These are phyloP conservation scores for Neltuma alba DNA, from an alignment of 306 rosid genomes.

Conservation along the genomic window DNA sequence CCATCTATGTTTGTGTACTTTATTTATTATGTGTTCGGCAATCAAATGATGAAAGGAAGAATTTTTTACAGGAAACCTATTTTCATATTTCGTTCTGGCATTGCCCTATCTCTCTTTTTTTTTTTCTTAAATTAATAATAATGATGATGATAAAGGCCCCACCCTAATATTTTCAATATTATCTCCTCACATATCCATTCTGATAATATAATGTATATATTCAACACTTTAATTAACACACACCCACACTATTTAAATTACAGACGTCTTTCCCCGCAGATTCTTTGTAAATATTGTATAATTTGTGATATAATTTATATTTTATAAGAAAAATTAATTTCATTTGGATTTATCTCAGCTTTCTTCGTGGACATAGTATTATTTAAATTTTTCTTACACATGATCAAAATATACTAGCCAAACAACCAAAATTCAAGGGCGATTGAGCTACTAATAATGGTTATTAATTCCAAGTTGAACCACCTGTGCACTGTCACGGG, in stretches of 20 bases:
- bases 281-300: neutral
- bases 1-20: neutral
- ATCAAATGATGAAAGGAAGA: constrained; percentile 11
- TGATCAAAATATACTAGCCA: neutral
- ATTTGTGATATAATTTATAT: neutral
- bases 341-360: neutral
- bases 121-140: neutral
- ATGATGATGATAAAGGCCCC: neutral
- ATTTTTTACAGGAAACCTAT: neutral
- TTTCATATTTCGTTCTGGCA: neutral
- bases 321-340: too few species aligned
- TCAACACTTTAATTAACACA: neutral
- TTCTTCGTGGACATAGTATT: neutral
- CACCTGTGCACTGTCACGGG: neutral
- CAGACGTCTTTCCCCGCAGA: too few species aligned
- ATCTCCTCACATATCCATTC: neutral
- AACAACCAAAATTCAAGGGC: neutral
- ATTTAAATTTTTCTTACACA: neutral
- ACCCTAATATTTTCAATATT: neutral
- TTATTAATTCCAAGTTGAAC: neutral
- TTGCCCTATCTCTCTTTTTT: neutral
- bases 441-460: neutral
- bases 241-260: too few species aligned
- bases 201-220: neutral
- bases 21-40: neutral